These are phyloP conservation scores for Ceratobasidium sp. DNA, from an alignment of 1,284 basidiomycete species.

Conservation along the genomic window DNA sequence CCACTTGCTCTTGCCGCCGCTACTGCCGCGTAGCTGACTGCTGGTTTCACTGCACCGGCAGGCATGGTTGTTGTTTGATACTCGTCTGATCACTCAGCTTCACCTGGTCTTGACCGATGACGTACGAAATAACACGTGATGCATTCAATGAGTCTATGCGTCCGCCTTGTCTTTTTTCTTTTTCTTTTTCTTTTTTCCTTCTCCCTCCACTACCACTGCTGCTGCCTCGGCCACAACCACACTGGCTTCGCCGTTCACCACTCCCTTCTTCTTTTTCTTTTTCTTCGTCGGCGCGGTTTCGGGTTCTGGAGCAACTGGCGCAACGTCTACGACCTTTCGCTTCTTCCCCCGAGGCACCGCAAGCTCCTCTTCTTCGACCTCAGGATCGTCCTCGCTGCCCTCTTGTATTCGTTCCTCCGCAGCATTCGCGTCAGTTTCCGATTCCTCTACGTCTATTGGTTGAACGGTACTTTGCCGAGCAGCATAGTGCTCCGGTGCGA, in stretches of 20 bases:
- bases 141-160: constrained; percentile 13
- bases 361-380: constrained; percentile 22
- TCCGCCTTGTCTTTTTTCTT: constrained; percentile 27
- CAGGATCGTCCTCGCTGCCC: constrained; percentile 29
- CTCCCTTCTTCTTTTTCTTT: constrained; percentile 35
- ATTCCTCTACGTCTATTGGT: neutral
- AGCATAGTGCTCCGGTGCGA: constrained; percentile 71
- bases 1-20: constrained; percentile 22
- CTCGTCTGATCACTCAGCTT: constrained; percentile 8
- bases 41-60: constrained; percentile 42
- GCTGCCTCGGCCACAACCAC: constrained; percentile 14
- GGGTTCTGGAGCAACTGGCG: constrained; percentile 22
- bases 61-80: constrained; percentile 42
- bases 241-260: constrained; percentile 14
- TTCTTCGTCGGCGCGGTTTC: constrained; percentile 9
- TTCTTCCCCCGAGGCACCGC: constrained; percentile 42
- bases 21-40: constrained; percentile 42
- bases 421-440: constrained; percentile 41
- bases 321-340: constrained; percentile 34
- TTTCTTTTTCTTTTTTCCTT: constrained; percentile 39
- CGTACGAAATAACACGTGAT: constrained; percentile 23
- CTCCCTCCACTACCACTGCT: constrained; percentile 3
- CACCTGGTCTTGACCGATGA: constrained; percentile 16
- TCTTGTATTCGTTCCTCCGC: constrained; percentile 42
- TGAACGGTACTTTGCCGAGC: constrained; percentile 48